These are phyloP conservation scores for Hevea brasiliensis DNA, from an alignment of 345 rosid genomes.

Conservation along the genomic window DNA sequence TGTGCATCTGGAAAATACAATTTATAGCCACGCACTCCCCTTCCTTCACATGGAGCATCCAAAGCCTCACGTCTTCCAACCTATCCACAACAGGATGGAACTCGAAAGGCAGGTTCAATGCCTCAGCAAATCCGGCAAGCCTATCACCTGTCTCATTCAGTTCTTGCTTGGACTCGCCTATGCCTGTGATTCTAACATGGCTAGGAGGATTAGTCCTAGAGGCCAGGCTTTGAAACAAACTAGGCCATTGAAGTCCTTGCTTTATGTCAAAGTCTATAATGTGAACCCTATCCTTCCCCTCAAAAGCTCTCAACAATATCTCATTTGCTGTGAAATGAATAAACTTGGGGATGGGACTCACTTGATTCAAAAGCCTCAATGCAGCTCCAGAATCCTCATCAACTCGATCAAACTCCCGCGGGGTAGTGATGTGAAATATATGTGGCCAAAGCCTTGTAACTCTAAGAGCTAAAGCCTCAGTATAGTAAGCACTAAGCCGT, in stretches of 20 bases:
- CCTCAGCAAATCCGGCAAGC: conserved; percentile 76
- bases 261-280: conserved; percentile 90
- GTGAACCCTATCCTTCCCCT: conserved; percentile 91
- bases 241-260: conserved; percentile 99
- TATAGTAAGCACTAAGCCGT: conserved; percentile 71
- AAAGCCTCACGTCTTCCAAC: conserved; percentile 90
- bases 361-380: conserved; percentile 87
- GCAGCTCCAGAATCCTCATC: conserved; percentile 74
- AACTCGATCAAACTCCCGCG: conserved; percentile 73
- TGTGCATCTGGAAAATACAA: conserved; percentile 83
- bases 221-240: conserved; percentile 91
- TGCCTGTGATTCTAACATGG: conserved; percentile 85
- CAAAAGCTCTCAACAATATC: conserved; percentile 83
- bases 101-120: conserved; percentile 80
- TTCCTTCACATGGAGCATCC: conserved; percentile 99
- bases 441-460: conserved; percentile 90
- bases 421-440: conserved; percentile 69
- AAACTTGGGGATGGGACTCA: conserved; percentile 84
- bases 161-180: conserved; percentile 91
- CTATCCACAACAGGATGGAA: conserved; percentile 95
- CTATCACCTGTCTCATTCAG: conserved; percentile 90
- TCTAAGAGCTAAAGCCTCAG: conserved; percentile 81
- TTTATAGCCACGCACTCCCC: conserved; percentile 78
- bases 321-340: conserved; percentile 90
- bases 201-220: conserved; percentile 72